Evolutionary conservation across 176 grass and related monocot species (phyloP), one percentile per base, ranked within the genome.

Genomic region (Lolium multiflorum): DNA sequence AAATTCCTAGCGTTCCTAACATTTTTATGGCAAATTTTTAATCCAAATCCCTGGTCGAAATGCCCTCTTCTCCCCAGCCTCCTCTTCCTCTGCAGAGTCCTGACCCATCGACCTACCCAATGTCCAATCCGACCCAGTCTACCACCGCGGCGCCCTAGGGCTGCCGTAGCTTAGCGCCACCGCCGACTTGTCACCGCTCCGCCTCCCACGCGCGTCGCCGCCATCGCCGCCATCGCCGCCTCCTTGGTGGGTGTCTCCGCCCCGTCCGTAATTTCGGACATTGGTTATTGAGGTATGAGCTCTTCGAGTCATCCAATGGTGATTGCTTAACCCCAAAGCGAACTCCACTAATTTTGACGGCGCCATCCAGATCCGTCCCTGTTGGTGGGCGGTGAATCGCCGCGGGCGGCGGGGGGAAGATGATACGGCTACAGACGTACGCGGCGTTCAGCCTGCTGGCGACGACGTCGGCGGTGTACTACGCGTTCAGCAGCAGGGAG

Each of bases 401-500:
- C 48, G 39, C 17, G 48, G 57, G 22, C 28, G 57, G 9, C 9
- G 71, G 60, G 31, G 31, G 17, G 51, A 81, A 82, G 84, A 98
- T 94, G 97, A 94, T 96, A 84, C 95, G 84, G 67, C 89, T 99
- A 6, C 89, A 91, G 81, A 94, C 92, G 28, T 99, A 96, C 82
- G 92, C 97, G 28, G 94, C 90, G 65, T 94, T 99, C 90, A 99
- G 97, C 88, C 93, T 99, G 71, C 64, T 99, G 82, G 97, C 97
- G n/a, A 91, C 90, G 48, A 83, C 87, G 25, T 85, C 92, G 15
- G 88, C 97, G 9, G 71, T 87, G 59, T 93, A 91, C 83, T 96
- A 99, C 93, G 97, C 97, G 50, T 94, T 99, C 76, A 99, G 92
- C 82, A 99, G 97, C 97, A 83, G 97, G 58, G 94, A 88, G 54